phyloP scores from a whole-genome alignment of 2,329 filamentous ascomycete genomes.

The Trichoderma atroviride region DNA sequence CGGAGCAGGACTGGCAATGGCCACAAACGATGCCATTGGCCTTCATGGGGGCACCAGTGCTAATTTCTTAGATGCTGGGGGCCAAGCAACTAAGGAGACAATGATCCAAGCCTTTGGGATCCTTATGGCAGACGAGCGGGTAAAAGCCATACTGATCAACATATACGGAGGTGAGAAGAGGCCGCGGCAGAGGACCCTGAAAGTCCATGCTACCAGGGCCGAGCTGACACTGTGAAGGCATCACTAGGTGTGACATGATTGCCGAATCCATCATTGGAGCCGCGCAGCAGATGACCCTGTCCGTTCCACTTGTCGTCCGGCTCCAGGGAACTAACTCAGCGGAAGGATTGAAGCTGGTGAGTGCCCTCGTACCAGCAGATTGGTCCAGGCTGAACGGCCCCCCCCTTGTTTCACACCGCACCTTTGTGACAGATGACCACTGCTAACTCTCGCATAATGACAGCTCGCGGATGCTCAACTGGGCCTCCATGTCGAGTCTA shows the following conservation, averaged over 20 bases:
- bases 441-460: conserved; percentile 4
- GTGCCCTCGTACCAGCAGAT: conserved; percentile 30
- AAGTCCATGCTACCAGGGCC: not conserved
- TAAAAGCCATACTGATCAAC: conserved; percentile 67
- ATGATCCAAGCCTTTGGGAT: conserved; percentile 77
- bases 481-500: conserved; percentile 43
- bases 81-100: conserved; percentile 81
- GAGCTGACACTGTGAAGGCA: conserved; percentile 39
- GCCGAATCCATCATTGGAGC: conserved; percentile 52
- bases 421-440: conserved; percentile 19
- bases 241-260: conserved; percentile 55
- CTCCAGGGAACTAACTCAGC: conserved; percentile 52
- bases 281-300: conserved; percentile 42
- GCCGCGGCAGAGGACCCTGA: not conserved
- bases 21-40: conserved; percentile 79
- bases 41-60: conserved; percentile 68
- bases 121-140: conserved; percentile 69
- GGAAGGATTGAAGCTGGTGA: conserved; percentile 45
- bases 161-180: conserved; percentile 49
- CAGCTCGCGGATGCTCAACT: conserved; percentile 43
- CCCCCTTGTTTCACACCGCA: conserved; percentile 19
- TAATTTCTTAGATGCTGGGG: conserved; percentile 89
- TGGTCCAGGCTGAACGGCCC: not conserved
- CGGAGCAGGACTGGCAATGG: conserved; percentile 88
- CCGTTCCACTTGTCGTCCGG: conserved; percentile 49